These are phyloP conservation scores for Ophiostoma pallidulum DNA, from an alignment of 2,329 filamentous ascomycete genomes.

Conservation along the genomic window DNA sequence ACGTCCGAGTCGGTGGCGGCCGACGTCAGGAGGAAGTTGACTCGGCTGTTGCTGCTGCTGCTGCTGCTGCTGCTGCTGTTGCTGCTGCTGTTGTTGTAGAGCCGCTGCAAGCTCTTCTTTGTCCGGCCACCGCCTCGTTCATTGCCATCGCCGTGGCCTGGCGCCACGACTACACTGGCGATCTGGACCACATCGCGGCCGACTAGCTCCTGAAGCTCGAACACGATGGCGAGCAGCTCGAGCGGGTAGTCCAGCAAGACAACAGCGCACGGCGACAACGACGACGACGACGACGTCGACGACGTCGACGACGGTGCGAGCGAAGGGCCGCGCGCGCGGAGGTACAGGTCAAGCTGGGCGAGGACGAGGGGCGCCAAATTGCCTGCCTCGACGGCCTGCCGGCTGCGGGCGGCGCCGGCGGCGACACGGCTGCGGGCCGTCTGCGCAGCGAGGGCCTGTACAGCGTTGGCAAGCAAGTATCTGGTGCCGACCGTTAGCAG, in stretches of 20 bases:
- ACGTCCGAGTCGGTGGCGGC: conserved; percentile 46
- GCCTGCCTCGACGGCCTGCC: neutral
- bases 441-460: conserved; percentile 48
- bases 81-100: too few relatives aligned
- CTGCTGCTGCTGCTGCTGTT: too few relatives aligned
- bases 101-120: too few relatives aligned
- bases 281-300: neutral
- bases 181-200: conserved; percentile 49
- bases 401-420: too few relatives aligned
- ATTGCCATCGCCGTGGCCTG: too few relatives aligned
- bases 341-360: conserved; percentile 51
- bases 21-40: conserved; percentile 47
- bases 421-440: neutral
- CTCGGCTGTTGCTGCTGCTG: too few relatives aligned
- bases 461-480: conserved; percentile 50
- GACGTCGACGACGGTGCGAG: conserved; percentile 21
- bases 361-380: conserved; percentile 47
- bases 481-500: conserved; percentile 24
- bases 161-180: conserved; percentile 40
- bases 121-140: neutral
- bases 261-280: conserved; percentile 43
- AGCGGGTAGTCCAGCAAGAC: conserved; percentile 51
- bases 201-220: conserved; percentile 48
- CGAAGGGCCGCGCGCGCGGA: too few relatives aligned
- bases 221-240: conserved; percentile 45